These are phyloP conservation scores for Dioscorea cayenensis DNA, from an alignment of 116 monocot species.

Conservation along the genomic window DNA sequence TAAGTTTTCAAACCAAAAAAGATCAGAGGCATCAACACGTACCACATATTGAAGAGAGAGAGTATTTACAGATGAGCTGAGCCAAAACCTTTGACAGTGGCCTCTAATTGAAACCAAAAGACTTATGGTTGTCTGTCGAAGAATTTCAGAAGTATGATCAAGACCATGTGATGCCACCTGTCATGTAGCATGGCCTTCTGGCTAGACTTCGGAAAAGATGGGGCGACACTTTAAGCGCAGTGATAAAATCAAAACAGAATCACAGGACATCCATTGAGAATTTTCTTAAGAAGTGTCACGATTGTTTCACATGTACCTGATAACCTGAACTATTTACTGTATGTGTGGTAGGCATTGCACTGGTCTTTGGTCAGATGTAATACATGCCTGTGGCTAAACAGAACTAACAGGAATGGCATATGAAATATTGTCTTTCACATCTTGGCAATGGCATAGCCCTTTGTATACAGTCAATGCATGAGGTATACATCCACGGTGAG, in stretches of 20 bases:
- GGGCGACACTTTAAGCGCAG: not conserved
- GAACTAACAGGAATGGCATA: not conserved
- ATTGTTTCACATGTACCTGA: too few relatives aligned
- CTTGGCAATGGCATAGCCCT: not conserved
- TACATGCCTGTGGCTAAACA: not conserved
- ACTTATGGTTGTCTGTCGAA: constrained; percentile 53
- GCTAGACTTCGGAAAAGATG: not conserved
- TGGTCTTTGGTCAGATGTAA: too few relatives aligned
- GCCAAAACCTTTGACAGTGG: not conserved
- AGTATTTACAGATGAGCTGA: too few relatives aligned
- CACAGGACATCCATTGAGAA: not conserved
- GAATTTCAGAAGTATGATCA: constrained; percentile 61
- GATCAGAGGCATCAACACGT: too few relatives aligned
- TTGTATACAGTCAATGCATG: too few relatives aligned
- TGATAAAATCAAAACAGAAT: not conserved
- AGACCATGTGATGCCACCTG: constrained; percentile 78
- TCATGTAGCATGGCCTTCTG: not conserved
- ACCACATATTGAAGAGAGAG: too few relatives aligned
- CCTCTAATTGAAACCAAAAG: constrained; percentile 30
- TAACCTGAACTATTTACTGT: too few relatives aligned
- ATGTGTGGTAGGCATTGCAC: too few relatives aligned
- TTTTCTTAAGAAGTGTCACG: not conserved
- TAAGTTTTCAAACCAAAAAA: too few relatives aligned
- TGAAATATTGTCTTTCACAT: not conserved
- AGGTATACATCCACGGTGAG: not conserved